Percentiles rank a stretch among this genome's conserved stretches.
phyloP scores from a whole-genome alignment of 2,329 filamentous ascomycete genomes.

The Ceratocystis alfenasii region DNA sequence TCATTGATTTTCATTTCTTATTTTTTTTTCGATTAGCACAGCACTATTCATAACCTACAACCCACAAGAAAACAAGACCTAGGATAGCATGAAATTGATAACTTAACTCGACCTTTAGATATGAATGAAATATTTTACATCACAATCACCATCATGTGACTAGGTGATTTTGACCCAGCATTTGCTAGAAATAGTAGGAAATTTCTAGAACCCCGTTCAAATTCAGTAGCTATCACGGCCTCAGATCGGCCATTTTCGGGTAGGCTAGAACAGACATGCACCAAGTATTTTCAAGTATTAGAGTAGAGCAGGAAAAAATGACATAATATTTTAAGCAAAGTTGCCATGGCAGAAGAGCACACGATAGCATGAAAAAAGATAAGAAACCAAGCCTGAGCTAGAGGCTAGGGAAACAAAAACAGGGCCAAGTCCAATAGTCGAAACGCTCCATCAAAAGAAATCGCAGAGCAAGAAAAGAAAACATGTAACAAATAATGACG shows the following conservation, averaged over 20 bases:
- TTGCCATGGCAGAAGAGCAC: not conserved
- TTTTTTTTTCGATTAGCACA: no score
- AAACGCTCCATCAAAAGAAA: not conserved
- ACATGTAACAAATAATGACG: not conserved
- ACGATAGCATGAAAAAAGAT: not conserved
- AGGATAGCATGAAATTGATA: no score
- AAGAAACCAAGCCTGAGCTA: not conserved
- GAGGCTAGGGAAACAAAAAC: not conserved
- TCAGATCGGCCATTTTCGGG: not conserved
- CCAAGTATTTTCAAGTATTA: not conserved
- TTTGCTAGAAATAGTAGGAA: no score
- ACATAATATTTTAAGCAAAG: slow-evolving; percentile 1
- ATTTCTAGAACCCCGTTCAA: no score
- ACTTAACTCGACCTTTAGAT: no score
- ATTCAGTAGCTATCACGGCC: no score
- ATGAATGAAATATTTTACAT: no score
- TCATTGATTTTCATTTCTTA: no score
- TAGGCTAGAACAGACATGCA: not conserved
- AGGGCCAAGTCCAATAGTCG: not conserved
- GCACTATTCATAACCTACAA: no score
- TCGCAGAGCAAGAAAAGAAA: not conserved
- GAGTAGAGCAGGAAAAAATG: not conserved
- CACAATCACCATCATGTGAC: no score
- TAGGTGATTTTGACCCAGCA: no score
- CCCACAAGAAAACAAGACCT: no score